These are phyloP conservation scores for Xylariaceae sp. DNA, from an alignment of 2,329 filamentous ascomycete species.

Conservation along the genomic window DNA sequence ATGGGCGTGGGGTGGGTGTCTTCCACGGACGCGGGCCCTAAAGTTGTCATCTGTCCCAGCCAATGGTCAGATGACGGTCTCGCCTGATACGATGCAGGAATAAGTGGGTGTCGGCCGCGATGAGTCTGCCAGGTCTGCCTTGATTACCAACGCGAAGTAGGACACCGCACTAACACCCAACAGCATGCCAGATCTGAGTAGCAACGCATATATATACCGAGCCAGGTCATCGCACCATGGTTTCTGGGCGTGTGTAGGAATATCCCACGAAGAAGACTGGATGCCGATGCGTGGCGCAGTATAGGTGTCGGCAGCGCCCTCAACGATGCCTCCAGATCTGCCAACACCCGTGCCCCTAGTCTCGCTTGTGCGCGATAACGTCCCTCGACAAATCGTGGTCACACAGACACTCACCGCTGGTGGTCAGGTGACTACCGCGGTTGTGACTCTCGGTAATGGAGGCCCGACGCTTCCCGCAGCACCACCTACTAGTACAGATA, in stretches of 20 bases:
- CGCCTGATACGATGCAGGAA: constrained; percentile 15
- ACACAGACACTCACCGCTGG: constrained; percentile 29
- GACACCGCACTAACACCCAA: too few relatives aligned
- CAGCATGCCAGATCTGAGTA: too few relatives aligned
- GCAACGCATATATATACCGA: neutral
- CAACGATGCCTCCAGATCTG: constrained; percentile 7
- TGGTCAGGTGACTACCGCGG: constrained; percentile 24
- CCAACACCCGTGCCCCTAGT: neutral
- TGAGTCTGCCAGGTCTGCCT: neutral
- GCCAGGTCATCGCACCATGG: neutral
- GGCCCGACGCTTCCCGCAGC: constrained; percentile 12
- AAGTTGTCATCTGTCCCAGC: constrained; percentile 17
- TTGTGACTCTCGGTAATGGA: constrained; percentile 27
- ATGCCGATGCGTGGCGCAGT: constrained; percentile 2
- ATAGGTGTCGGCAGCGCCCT: neutral
- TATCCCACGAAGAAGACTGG: neutral
- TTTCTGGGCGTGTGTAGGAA: neutral
- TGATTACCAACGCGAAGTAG: too few relatives aligned
- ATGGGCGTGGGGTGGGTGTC: constrained; percentile 18
- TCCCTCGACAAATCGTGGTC: constrained; percentile 24
- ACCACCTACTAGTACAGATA: constrained; percentile 3
- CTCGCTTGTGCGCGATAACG: constrained; percentile 3
- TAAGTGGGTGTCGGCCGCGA: constrained; percentile 14
- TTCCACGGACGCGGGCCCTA: constrained; percentile 14
- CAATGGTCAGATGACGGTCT: constrained; percentile 24